Percentiles rank a stretch among this genome's conserved stretches.
These are phyloP conservation scores for Sergeia podlipaevii DNA, from an alignment of 208 protist species.

Conservation along the genomic window DNA sequence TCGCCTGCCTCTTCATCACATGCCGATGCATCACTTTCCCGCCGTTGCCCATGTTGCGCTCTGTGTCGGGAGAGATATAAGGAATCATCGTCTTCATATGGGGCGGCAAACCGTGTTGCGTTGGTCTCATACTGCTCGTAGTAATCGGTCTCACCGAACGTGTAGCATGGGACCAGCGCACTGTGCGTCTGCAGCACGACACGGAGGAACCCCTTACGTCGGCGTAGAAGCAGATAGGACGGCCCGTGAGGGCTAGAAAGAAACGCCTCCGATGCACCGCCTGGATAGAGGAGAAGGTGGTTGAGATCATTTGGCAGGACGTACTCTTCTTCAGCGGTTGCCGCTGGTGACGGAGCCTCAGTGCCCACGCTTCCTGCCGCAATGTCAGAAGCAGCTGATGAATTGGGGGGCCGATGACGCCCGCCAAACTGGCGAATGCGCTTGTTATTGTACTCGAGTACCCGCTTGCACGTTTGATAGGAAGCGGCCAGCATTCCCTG, in stretches of 20 bases:
- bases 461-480: constrained; percentile 23
- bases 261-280: constrained; percentile 50
- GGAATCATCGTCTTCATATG: constrained; percentile 21
- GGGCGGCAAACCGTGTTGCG: constrained; percentile 14
- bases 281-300: constrained; percentile 41
- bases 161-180: constrained; percentile 41
- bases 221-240: constrained; percentile 32
- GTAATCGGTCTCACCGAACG: constrained; percentile 57
- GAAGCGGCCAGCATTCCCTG: constrained; percentile 51
- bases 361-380: too few relatives aligned
- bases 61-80: not conserved
- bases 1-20: too few relatives aligned
- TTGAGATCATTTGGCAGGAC: constrained; percentile 18
- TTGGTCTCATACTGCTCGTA: constrained; percentile 27
- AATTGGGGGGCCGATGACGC: too few relatives aligned
- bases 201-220: constrained; percentile 47
- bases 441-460: constrained; percentile 33
- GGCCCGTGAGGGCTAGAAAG: constrained; percentile 22
- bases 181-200: constrained; percentile 33
- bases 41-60: constrained; percentile 4
- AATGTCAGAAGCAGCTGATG: too few relatives aligned
- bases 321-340: constrained; percentile 3
- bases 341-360: not conserved
- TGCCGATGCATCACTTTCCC: not conserved
- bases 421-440: too few relatives aligned